Evolutionary conservation across 208 protist species (phyloP), one percentile per base, ranked within the genome.

Genomic region (Trypanosoma conorhini): DNA sequence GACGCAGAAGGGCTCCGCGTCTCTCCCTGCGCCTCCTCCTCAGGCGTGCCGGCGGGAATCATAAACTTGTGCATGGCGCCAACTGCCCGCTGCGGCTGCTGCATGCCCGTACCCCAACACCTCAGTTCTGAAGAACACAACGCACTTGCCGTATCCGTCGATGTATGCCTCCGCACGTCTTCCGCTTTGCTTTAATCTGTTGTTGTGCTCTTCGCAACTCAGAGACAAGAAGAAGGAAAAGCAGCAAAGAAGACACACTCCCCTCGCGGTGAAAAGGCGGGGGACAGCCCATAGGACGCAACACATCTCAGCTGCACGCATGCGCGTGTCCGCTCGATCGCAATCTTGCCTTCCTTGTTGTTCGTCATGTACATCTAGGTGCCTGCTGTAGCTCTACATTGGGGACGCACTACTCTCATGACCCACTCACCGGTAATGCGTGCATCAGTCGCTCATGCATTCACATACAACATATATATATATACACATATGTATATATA

Each of bases 351-450:
- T 48, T 62, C 24, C 5, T 50, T 62, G 22, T 50, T 50, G 13
- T 40, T 62, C 22, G 22, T 61, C 58, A 46, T 62, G 58, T 62
- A 62, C 58, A 62, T 62, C 31, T 51, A 28, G 17, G 28, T 50
- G 35, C n/a, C 50, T 62, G 38, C 5, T 26, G 58, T 17, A 50
- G 33, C 26, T 62, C 58, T 62, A 62, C 58, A 62, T 62, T 42
- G 19, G 4, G 50, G 22, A 54, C 26, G 50, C 50, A 54, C 7
- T 54, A 24, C 19, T 1, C 17, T 24, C 50, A 28, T 21, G 42
- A 19, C 42, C 42, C 42, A 46, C 42, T 10, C 42, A 46, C 15
- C 42, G 8, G 15, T 12, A 42, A 24, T 54, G 22, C 22, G 9
- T 9, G 22, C 7, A 54, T 54, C 3, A 28, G 17, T 8, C 17